Conservation (phyloP, 129 eudicot genomes). For the Scalesia atractyloides region DNA sequence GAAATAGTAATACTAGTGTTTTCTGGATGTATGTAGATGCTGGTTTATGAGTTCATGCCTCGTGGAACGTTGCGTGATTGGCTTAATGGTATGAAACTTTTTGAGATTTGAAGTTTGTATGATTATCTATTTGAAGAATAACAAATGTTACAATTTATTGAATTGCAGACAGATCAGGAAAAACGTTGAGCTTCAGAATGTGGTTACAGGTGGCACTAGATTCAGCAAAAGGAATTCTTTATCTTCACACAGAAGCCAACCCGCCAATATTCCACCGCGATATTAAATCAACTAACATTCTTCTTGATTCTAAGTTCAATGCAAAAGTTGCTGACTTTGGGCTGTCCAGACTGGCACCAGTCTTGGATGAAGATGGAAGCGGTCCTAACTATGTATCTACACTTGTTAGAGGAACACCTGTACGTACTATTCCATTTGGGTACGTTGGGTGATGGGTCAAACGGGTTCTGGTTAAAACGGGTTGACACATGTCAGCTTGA, state of each 20-base stretch:
- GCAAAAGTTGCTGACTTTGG: conserved; percentile 98
- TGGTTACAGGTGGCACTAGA: conserved; percentile 71
- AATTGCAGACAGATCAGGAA: conserved; percentile 51
- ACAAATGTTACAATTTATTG: not conserved
- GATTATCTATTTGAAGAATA: not conserved
- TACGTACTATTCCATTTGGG: conserved; percentile 36
- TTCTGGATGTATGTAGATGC: conserved; percentile 52
- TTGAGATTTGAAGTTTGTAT: conserved; percentile 6
- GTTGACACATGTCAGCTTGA: no score
- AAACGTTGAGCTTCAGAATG: conserved; percentile 55
- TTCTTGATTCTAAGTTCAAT: conserved; percentile 63
- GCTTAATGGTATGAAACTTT: conserved; percentile 59
- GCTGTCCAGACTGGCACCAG: conserved; percentile 89
- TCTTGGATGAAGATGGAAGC: conserved; percentile 52
- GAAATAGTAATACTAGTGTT: conserved; percentile 10
- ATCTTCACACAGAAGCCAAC: conserved; percentile 88
- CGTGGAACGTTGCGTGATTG: conserved; percentile 77
- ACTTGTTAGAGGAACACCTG: conserved; percentile 86
- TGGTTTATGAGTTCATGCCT: conserved; percentile 87
- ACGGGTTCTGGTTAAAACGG: no score
- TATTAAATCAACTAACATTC: conserved; percentile 85
- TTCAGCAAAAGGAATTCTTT: conserved; percentile 80
- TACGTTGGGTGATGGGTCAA: conserved; percentile 2
- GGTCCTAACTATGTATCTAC: conserved; percentile 69
- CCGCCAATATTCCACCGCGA: conserved; percentile 90